phyloP scores from a whole-genome alignment of 192 early-diverging fungal species.

The Umbelopsis sp. region DNA sequence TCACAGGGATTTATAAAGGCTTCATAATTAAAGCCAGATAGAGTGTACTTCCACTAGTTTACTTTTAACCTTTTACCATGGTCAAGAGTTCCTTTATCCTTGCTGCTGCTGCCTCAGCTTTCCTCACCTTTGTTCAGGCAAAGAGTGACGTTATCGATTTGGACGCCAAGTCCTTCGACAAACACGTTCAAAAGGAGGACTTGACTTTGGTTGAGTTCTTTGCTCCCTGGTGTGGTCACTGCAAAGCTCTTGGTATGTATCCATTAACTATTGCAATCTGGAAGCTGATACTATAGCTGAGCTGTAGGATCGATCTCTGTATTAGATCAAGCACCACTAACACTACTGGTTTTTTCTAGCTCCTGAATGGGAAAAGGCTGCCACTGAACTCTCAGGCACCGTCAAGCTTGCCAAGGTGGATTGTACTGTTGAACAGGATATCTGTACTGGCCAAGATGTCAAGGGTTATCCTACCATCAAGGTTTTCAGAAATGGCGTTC shows the following conservation, averaged over 20 bases:
- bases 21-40: too few relatives aligned
- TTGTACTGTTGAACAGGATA: slow-evolving; percentile 85
- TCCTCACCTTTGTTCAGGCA: slow-evolving; percentile 32
- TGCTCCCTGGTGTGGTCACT: slow-evolving; percentile 99
- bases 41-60: too few relatives aligned
- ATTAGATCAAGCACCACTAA: background rate
- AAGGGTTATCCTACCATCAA: slow-evolving; percentile 95
- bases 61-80: slow-evolving; percentile 9
- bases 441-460: slow-evolving; percentile 83
- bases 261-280: background rate
- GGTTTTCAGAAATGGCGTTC: slow-evolving; percentile 76
- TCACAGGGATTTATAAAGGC: slow-evolving; percentile 11
- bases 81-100: slow-evolving; percentile 30
- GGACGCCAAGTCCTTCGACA: slow-evolving; percentile 62
- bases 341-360: slow-evolving; percentile 47
- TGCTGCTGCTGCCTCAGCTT: slow-evolving; percentile 31
- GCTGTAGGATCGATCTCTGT: too few relatives aligned
- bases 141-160: slow-evolving; percentile 60
- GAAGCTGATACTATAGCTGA: background rate
- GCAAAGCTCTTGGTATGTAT: slow-evolving; percentile 75
- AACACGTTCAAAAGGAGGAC: slow-evolving; percentile 61
- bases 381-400: slow-evolving; percentile 72
- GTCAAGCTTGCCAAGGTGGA: slow-evolving; percentile 94
- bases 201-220: slow-evolving; percentile 92
- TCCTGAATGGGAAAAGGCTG: slow-evolving; percentile 93